Evolutionary conservation across 345 rosid genomes (phyloP).

Genomic region (Schrenkiella parvula): DNA sequence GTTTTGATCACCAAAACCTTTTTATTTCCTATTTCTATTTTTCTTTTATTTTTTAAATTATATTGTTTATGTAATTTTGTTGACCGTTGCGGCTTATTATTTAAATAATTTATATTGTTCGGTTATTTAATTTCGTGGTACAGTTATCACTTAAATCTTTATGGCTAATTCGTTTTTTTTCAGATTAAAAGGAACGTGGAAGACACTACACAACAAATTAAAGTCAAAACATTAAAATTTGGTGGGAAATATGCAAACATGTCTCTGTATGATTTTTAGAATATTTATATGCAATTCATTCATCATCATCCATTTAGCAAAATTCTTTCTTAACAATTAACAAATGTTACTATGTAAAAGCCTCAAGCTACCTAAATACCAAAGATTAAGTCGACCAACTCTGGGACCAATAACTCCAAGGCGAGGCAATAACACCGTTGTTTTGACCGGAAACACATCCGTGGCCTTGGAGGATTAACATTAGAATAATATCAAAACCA

Average conservation of each 20-base stretch:
- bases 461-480: no score
- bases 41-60: not conserved
- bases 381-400: constrained; percentile 58
- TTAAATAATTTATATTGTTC: not conserved
- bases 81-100: constrained; percentile 11
- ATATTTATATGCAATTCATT: not conserved
- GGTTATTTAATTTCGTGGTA: constrained; percentile 20
- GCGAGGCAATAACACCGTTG: constrained; percentile 57
- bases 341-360: no score
- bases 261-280: not conserved
- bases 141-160: constrained; percentile 23
- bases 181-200: constrained; percentile 21
- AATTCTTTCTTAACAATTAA: no score
- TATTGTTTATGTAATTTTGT: constrained; percentile 7
- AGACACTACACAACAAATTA: constrained; percentile 24
- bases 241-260: constrained; percentile 11
- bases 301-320: not conserved
- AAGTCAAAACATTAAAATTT: constrained; percentile 4
- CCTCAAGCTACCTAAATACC: no score
- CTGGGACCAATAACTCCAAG: constrained; percentile 57
- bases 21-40: not conserved
- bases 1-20: constrained; percentile 35
- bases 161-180: not conserved
- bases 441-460: constrained; percentile 34
- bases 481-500: no score